Evolutionary conservation across 495 filamentous ascomycete genomes (phyloP).

Genomic region (Podospora comata): DNA sequence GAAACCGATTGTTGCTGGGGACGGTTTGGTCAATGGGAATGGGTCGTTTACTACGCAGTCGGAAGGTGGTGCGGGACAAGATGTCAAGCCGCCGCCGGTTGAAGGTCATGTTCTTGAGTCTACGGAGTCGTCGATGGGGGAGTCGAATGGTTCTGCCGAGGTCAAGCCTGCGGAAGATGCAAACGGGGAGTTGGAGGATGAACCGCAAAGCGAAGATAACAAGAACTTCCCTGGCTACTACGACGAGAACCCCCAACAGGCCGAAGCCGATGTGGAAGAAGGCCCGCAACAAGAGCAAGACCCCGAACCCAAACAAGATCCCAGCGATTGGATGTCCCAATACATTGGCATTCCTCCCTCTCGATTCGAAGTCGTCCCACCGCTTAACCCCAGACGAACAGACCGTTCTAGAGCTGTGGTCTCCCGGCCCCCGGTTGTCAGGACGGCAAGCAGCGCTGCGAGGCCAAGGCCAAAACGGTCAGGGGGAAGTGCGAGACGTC

Average conservation of each 20-base stretch:
- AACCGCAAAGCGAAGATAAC: constrained; percentile 9
- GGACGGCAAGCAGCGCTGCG: constrained; percentile 26
- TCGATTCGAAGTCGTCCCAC: constrained; percentile 83
- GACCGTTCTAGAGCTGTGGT: constrained; percentile 33
- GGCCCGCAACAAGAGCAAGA: constrained; percentile 29
- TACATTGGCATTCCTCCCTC: constrained; percentile 65
- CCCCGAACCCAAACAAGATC: constrained; percentile 7
- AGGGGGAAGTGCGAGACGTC: constrained; percentile 22
- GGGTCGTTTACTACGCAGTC: constrained; percentile 23
- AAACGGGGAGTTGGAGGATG: neutral
- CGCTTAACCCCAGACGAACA: constrained; percentile 44
- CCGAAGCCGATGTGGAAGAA: constrained; percentile 32
- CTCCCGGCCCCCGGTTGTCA: constrained; percentile 31
- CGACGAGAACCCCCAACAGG: constrained; percentile 19
- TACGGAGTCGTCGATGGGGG: constrained; percentile 42
- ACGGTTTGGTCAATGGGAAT: constrained; percentile 35
- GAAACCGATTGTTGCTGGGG: constrained; percentile 38
- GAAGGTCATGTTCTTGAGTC: constrained; percentile 40
- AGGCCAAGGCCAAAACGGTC: constrained; percentile 30
- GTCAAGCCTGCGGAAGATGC: neutral
- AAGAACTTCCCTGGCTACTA: constrained; percentile 28
- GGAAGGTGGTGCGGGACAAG: constrained; percentile 16
- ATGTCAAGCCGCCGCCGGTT: constrained; percentile 17
- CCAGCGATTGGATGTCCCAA: constrained; percentile 36
- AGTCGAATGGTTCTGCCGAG: constrained; percentile 8